Evolutionary conservation across 176 grass and related monocot genomes (phyloP), one percentile per base, ranked within the genome.

Genomic region (Eleusine indica): DNA sequence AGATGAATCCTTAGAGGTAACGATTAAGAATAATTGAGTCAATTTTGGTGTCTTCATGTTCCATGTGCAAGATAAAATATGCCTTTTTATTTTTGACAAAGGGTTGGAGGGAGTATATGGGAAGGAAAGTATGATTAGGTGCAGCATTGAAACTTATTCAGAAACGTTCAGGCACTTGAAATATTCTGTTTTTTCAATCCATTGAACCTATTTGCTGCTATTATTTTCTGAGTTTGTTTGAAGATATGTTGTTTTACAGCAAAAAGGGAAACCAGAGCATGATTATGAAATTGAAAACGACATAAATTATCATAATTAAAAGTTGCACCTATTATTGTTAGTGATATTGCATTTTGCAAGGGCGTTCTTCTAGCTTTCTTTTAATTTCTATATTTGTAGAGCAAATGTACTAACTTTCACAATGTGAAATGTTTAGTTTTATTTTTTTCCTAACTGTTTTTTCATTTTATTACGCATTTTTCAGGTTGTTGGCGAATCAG

Each of bases 401-500:
- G 51, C 15, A 53, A 73, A 22, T 57, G 5, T 7, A 57, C 53
- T 57, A 19, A 18, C 6, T 57, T 57, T 57, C 18, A 57, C 21
- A 7, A 57, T 21, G 17, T 32, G 32, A 68, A 30, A 35, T 44
- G 8, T 3, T 66, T 42, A 66, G 44, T 60, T 0, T 47, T 19
- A 35, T 35, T 35, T 61, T 48, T 17, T 37, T 0, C 77, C 69
- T 18, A 52, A 12, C 68, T 62, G 15, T 13, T 40, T 35, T 53
- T 53, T 6, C 8, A 19, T 38, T 4, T 60, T 64, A 40, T 77
- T 56, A 68, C 67, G 71, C 16, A 15, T 10, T 87, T 79, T 64
- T 82, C 83, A 97, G 95, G 90, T 97, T 72, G 95, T 93, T 29
- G 92, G 95, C 13, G 95, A 97, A 80, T 97, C 95, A 9, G 95